Base-by-base conservation (phyloP, 2,329 filamentous ascomycete genomes). In the Cercospora canescens region DNA sequence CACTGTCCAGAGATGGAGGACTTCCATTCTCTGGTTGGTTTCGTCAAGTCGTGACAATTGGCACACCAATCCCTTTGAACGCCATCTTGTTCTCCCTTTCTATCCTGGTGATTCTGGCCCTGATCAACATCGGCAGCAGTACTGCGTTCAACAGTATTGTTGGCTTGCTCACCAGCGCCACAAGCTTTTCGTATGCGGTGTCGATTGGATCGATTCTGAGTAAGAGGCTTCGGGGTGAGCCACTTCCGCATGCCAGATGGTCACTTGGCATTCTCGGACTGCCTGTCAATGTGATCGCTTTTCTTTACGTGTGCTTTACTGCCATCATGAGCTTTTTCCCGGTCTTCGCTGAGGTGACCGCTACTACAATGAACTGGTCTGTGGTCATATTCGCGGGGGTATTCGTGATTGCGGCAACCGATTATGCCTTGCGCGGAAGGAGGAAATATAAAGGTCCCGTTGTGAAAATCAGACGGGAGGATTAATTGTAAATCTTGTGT, bases 101-200 rank as follows among this genome's bases (percentile, higher is more conserved):
- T 8, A 70, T 69, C 55, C 57, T 67, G 54, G 63, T 65, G 18
- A 60, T 77, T 18, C 68, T 77, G n/a, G 69, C 71, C 6, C 65
- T 77, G 26, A 76, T 78, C 56, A 77, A 76, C 56, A 69, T 77
- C 41, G 76, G 75, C 32, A 73, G 72, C 30, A 79, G 76, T 28
- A 76, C 78, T n/a, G 79, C 77, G 11, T 76, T 82, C 56, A 75
- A 77, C 62, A 78, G 78, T 50, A 79, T 80, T 34, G 76, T 81
- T 26, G 77, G 79, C 2, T 72, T 81, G 18, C 34, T 60, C 14
- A 65, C 62, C 6, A 59, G 60, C 16, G 67, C 67, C 3, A 54
- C 26, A 8, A 60, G 60, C 16, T 62, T 66, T 16, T 64, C 69
- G 18, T 69, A 69, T 50, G 63, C 66, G 14, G 59, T 68, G 11